Evolutionary conservation across 306 rosid genomes (phyloP), one percentile per base, ranked within the genome.

Genomic region (Lathyrus sativus): DNA sequence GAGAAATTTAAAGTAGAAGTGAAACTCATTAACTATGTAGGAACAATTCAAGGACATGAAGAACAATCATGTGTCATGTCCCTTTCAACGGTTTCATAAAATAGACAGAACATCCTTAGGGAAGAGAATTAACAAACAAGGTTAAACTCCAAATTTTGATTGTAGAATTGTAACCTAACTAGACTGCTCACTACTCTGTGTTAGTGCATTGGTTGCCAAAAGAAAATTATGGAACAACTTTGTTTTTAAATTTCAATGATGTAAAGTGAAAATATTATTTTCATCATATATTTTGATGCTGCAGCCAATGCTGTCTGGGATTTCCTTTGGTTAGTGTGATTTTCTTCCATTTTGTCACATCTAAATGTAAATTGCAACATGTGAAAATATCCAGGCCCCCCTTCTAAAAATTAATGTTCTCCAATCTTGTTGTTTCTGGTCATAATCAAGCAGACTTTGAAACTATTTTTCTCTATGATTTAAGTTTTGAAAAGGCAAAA

Each of bases 41-140:
- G 73, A 71, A 71, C 79, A 62, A 71, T 71, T 11, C 63, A 62
- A 68, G 69, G 79, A 72, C 83, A 82, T 39, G 74, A 72, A 75
- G 86, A 82, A 82, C 75, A 79, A 82, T 75, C 81, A 78, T 51
- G 42, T 42, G 86, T 70, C 39, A 29, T 15, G 86, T 82, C 79
- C 67, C 76, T 75, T 78, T 82, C 81, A 35, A 10, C 35, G 41
- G 15, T 35, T 60, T 61, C 79, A 39, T 28, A 19, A 10, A 55
- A 24, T 13, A 17, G 38, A 63, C 59, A 64, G 7, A 54, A 19
- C 72, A 70, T 63, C 43, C 67, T 42, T 63, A 41, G 35, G 33
- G 13, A 37, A 39, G 13, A 15, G 42, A 17, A 11, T 38, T 56
- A 67, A 4, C 1, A 3, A 12, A 46, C 14, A 37, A 62, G 62